Conservation (phyloP, 306 rosid species). For the Ziziphus jujuba region DNA sequence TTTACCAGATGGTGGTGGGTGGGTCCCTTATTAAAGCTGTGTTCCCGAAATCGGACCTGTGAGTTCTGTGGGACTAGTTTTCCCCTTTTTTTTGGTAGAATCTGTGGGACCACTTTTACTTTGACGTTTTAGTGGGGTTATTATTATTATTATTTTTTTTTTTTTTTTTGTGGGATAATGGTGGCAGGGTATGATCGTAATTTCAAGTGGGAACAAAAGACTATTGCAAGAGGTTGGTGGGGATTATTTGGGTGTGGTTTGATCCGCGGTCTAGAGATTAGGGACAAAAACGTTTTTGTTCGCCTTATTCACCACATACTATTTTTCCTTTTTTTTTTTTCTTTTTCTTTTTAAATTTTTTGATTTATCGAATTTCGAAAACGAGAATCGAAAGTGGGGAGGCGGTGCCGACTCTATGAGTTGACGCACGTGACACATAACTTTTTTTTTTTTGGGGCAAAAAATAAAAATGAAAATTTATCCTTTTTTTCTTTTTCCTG, state of each 20-base stretch:
- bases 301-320: too few relatives aligned
- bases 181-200: not conserved
- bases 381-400: not conserved
- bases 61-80: too few relatives aligned
- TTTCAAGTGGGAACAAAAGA: not conserved
- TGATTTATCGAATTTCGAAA: not conserved
- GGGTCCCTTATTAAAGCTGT: not conserved
- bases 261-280: not conserved
- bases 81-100: too few relatives aligned
- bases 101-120: too few relatives aligned
- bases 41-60: slow-evolving; percentile 9
- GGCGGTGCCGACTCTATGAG: slow-evolving; percentile 3
- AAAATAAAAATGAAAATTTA: too few relatives aligned
- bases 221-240: not conserved
- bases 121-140: too few relatives aligned
- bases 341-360: not conserved
- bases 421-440: not conserved
- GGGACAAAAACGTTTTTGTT: not conserved
- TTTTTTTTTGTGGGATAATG: not conserved
- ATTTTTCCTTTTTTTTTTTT: not conserved
- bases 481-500: too few relatives aligned
- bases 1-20: too few relatives aligned
- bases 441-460: not conserved
- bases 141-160: too few relatives aligned
- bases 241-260: not conserved